Evolutionary conservation across 768 basidiomycete species (phyloP).

Genomic region (Tephrocybe rancida): DNA sequence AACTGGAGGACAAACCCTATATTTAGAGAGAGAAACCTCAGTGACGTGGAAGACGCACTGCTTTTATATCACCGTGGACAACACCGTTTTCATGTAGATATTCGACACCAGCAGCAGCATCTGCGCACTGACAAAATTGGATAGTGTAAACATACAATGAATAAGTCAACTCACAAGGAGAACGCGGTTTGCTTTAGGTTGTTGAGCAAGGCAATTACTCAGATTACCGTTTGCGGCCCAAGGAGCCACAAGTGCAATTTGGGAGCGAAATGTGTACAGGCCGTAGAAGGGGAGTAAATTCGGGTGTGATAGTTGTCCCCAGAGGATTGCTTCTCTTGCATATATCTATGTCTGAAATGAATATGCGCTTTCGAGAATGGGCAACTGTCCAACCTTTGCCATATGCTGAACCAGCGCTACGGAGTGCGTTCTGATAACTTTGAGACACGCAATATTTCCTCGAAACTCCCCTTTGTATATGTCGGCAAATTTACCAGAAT

Average conservation of each 20-base stretch:
- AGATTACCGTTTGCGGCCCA: constrained; percentile 22
- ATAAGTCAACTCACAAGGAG: constrained; percentile 28
- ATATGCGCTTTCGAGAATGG: not conserved
- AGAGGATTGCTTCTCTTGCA: constrained; percentile 18
- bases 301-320: constrained; percentile 30
- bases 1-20: constrained; percentile 7
- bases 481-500: not conserved
- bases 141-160: not conserved
- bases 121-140: constrained; percentile 8
- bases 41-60: constrained; percentile 8
- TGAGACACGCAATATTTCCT: constrained; percentile 5
- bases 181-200: constrained; percentile 23
- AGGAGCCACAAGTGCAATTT: constrained; percentile 34
- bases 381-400: not conserved
- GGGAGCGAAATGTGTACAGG: constrained; percentile 19
- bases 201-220: constrained; percentile 24
- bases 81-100: constrained; percentile 26
- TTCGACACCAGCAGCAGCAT: constrained; percentile 25
- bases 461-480: not conserved
- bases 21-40: not conserved
- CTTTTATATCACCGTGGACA: constrained; percentile 32
- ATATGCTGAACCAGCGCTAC: not conserved
- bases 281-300: constrained; percentile 32
- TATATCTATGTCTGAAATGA: constrained; percentile 3
- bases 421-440: not conserved